Evolutionary conservation across 2,329 filamentous ascomycete species (phyloP), one percentile per base, ranked within the genome.

Genomic region (Epichloe festucae): DNA sequence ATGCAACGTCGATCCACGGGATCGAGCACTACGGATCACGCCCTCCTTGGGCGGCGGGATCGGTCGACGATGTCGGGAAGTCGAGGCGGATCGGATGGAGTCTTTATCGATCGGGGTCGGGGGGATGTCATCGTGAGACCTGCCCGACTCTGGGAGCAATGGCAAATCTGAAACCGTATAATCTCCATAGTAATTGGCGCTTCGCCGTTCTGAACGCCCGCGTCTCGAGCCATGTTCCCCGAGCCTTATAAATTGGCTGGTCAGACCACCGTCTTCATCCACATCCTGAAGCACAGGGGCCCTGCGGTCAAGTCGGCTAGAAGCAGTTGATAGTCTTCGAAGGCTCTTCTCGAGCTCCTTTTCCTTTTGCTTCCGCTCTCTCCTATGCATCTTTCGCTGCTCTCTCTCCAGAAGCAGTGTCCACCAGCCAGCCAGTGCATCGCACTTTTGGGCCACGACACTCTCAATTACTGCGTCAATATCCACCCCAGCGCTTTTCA

Each of bases 391-490:
- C 67, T 98, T 98, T 8, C 89, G 81, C 64, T 89, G 81, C 63
- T 98, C 93, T 65, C 97, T 98, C 63, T 97, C 93, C 10, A 97
- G 81, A 40, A 98, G 71, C 31, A 98, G 69, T 3, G 88, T 87
- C 93, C 93, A 98, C 93, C 93, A 98, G 5, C 93, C 93, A 48
- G 89, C 88, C 47, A 98, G 72, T 5, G 85, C 79, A 67, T 98
- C 91, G 63, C 93, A 97, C 57, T 88, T 79, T 65, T 95, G 89
- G 4, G 89, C 81, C 38, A 95, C 69, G 3, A 98, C 93, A 60
- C 93, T 94, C 64, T 97, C 91, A 56, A 97, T 91, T 7, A 98
- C 88, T 54, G 85, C 79, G 63, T 98, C 93, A 53, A 95, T 93
- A 62, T 97, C 87, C 23, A 97, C 89, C 0, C 93, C 93, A 5